Evolutionary conservation across 371 early-diverging fungal genomes (phyloP).

Genomic region (Mucor piriformis): DNA sequence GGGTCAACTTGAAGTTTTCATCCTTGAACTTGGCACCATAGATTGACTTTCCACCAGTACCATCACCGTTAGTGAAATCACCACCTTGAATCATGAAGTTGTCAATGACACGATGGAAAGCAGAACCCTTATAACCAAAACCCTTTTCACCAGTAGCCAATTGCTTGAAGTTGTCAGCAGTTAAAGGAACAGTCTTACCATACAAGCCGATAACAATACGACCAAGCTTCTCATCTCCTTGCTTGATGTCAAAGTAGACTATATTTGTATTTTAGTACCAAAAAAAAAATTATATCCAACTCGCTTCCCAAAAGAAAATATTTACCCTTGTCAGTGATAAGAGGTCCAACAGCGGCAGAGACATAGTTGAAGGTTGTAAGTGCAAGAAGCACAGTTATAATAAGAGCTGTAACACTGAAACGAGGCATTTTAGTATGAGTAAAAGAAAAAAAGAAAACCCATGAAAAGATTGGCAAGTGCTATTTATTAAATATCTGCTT

Average conservation of each 20-base stretch:
- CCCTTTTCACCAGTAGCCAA: conserved; percentile 83
- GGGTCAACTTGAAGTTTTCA: conserved; percentile 93
- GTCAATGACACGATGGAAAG: conserved; percentile 92
- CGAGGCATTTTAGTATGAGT: conserved; percentile 32
- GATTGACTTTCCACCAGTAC: conserved; percentile 96
- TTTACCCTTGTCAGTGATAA: conserved; percentile 52
- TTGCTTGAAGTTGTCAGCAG: conserved; percentile 89
- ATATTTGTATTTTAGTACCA: neutral
- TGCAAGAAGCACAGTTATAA: conserved; percentile 37
- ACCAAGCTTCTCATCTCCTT: conserved; percentile 81
- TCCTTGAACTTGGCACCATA: conserved; percentile 88
- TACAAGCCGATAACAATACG: conserved; percentile 85
- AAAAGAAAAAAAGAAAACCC: neutral
- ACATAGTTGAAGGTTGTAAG: conserved; percentile 42
- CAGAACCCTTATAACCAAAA: conserved; percentile 81
- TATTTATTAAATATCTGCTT: neutral
- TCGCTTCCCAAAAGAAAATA: neutral
- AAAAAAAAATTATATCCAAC: neutral
- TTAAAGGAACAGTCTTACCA: conserved; percentile 80
- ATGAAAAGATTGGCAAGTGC: neutral
- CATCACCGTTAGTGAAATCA: conserved; percentile 81
- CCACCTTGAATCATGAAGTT: conserved; percentile 89
- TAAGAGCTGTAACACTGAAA: conserved; percentile 34
- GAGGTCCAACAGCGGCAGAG: conserved; percentile 49
- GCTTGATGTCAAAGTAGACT: conserved; percentile 91